Evolutionary conservation across 805 yeast genomes (phyloP).

Genomic region (Starmerella powellii): DNA sequence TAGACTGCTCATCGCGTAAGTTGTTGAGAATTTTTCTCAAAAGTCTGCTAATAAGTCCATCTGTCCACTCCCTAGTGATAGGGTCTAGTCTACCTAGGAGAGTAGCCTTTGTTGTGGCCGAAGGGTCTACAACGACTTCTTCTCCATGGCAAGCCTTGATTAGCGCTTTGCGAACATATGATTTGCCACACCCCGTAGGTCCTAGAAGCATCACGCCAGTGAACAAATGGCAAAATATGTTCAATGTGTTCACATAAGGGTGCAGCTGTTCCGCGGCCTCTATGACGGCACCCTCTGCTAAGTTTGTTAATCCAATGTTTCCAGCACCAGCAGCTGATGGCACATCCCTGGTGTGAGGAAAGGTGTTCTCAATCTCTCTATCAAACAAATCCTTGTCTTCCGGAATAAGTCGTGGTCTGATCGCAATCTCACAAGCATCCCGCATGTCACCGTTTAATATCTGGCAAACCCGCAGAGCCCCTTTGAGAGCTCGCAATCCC

Average conservation of each 20-base stretch:
- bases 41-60: constrained; percentile 65
- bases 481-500: constrained; percentile 72
- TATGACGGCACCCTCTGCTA: background rate
- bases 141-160: constrained; percentile 36
- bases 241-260: constrained; percentile 34
- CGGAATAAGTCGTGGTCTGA: constrained; percentile 54
- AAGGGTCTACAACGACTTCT: constrained; percentile 53
- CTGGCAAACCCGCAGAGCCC: constrained; percentile 51
- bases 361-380: background rate
- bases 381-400: constrained; percentile 35
- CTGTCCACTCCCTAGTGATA: constrained; percentile 82
- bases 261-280: constrained; percentile 22
- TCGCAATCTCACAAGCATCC: constrained; percentile 43
- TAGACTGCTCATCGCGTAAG: constrained; percentile 44
- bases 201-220: constrained; percentile 81
- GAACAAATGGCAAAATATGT: constrained; percentile 47
- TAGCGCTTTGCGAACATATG: constrained; percentile 41
- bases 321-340: too few relatives aligned
- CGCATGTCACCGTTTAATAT: constrained; percentile 35
- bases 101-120: constrained; percentile 52
- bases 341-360: too few relatives aligned
- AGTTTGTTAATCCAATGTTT: too few relatives aligned
- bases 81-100: constrained; percentile 62
- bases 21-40: constrained; percentile 47
- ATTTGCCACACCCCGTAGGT: constrained; percentile 60